Conservation (phyloP, 1,284 basidiomycete species). For the Sutorius eximius region DNA sequence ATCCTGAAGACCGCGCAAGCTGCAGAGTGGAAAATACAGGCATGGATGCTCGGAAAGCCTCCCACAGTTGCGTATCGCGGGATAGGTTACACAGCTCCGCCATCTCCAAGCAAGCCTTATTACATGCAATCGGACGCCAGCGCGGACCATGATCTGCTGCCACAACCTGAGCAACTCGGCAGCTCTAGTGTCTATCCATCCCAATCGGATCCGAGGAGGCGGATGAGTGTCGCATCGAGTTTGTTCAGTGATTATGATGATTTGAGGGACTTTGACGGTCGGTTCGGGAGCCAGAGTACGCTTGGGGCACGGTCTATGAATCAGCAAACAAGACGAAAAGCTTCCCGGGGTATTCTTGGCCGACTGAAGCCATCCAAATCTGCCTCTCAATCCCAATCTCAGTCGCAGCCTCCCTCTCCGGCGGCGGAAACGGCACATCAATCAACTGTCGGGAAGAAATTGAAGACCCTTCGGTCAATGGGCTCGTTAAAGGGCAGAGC, state of each 20-base stretch:
- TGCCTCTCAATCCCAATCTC: slow-evolving; percentile 36
- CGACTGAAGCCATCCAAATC: slow-evolving; percentile 52
- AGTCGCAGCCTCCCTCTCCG: slow-evolving; percentile 43
- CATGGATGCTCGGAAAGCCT: slow-evolving; percentile 95
- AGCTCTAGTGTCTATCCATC: slow-evolving; percentile 40
- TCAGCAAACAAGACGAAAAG: slow-evolving; percentile 47
- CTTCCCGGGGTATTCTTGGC: slow-evolving; percentile 64
- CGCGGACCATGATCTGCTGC: slow-evolving; percentile 28
- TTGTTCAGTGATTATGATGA: slow-evolving; percentile 84
- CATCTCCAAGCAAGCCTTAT: slow-evolving; percentile 33
- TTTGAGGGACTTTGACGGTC: slow-evolving; percentile 76
- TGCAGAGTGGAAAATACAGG: slow-evolving; percentile 95
- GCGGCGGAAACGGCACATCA: slow-evolving; percentile 38
- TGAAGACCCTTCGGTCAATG: slow-evolving; percentile 78
- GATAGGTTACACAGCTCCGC: slow-evolving; percentile 67
- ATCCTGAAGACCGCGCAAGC: slow-evolving; percentile 94
- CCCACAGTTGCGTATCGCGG: slow-evolving; percentile 78
- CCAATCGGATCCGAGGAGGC: slow-evolving; percentile 41
- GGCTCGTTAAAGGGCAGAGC: slow-evolving; percentile 65
- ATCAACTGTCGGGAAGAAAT: slow-evolving; percentile 45
- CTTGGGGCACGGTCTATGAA: slow-evolving; percentile 47
- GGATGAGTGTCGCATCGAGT: slow-evolving; percentile 62
- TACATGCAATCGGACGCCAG: slow-evolving; percentile 22
- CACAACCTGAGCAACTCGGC: slow-evolving; percentile 29
- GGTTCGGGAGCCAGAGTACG: slow-evolving; percentile 77